These are phyloP conservation scores for Cyclotella sp. DNA, from an alignment of 108 stramenopile genomes.

Conservation along the genomic window DNA sequence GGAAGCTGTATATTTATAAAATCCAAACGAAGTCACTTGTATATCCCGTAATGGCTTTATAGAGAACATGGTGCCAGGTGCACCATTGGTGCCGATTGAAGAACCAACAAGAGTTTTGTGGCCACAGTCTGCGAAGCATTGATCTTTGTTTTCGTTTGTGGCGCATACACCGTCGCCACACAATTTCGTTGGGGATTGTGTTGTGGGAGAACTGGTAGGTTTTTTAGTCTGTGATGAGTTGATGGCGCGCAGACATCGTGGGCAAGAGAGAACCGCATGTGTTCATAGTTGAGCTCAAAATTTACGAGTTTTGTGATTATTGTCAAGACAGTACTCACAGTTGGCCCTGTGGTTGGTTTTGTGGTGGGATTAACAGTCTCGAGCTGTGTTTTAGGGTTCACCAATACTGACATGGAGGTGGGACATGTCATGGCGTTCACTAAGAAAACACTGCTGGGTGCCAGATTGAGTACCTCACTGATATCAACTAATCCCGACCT, in stretches of 20 bases:
- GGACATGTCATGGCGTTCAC: conserved; percentile 12
- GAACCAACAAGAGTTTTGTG: not conserved
- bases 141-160: not conserved
- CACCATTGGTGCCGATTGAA: not conserved
- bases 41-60: not conserved
- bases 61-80: not conserved
- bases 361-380: not conserved
- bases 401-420: conserved; percentile 2
- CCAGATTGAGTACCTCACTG: conserved; percentile 7
- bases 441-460: conserved; percentile 8
- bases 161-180: not conserved
- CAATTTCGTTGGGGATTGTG: not conserved
- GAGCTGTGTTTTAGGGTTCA: conserved; percentile 6
- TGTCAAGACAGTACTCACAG: conserved; percentile 2
- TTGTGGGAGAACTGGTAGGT: not conserved
- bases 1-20: not conserved
- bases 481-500: conserved; percentile 9
- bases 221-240: not conserved
- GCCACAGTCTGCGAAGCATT: not conserved
- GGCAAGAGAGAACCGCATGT: too few species aligned
- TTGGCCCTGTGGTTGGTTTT: not conserved
- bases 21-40: conserved; percentile 1
- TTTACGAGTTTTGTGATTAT: too few species aligned
- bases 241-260: too few species aligned
- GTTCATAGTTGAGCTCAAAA: too few species aligned